Percentiles rank a stretch among this genome's conserved stretches.
phyloP scores from a whole-genome alignment of 2,329 filamentous ascomycete species.

The Cladophialophora carrionii region DNA sequence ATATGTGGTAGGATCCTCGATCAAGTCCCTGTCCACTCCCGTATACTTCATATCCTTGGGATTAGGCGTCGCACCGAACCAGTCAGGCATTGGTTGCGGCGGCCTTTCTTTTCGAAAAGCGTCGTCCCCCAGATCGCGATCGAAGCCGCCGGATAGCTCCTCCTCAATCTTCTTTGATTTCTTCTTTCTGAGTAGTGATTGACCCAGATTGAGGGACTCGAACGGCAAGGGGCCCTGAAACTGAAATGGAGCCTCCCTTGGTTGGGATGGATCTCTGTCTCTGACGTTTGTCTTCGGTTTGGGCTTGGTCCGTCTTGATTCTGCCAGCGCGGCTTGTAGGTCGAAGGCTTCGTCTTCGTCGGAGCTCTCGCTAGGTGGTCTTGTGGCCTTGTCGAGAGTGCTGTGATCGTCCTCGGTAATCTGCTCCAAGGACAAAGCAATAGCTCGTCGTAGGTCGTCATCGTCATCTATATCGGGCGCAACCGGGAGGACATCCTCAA shows the following conservation, averaged over 20 bases:
- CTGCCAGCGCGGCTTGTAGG: constrained; percentile 73
- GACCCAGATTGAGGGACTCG: constrained; percentile 74
- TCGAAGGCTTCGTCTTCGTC: constrained; percentile 78
- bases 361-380: constrained; percentile 50
- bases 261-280: constrained; percentile 52
- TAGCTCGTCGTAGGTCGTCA: constrained; percentile 77
- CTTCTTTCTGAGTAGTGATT: constrained; percentile 58
- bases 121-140: constrained; percentile 51
- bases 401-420: constrained; percentile 48
- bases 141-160: constrained; percentile 67
- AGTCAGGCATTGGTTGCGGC: constrained; percentile 49
- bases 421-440: constrained; percentile 75
- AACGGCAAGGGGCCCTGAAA: constrained; percentile 88
- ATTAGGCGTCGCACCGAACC: constrained; percentile 49
- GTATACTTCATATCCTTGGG: constrained; percentile 38
- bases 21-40: constrained; percentile 40
- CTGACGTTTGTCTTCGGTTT: constrained; percentile 47
- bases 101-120: constrained; percentile 40
- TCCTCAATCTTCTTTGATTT: constrained; percentile 58
- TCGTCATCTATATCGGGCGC: constrained; percentile 45
- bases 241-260: constrained; percentile 20
- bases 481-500: constrained; percentile 54
- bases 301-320: constrained; percentile 66
- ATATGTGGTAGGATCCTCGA: constrained; percentile 28
- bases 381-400: constrained; percentile 33